A percentile compares a stretch with the other conserved stretches of the same genome.
phyloP scores from a whole-genome alignment of 2,329 filamentous ascomycete genomes.

The Aspergillus vadensis region DNA sequence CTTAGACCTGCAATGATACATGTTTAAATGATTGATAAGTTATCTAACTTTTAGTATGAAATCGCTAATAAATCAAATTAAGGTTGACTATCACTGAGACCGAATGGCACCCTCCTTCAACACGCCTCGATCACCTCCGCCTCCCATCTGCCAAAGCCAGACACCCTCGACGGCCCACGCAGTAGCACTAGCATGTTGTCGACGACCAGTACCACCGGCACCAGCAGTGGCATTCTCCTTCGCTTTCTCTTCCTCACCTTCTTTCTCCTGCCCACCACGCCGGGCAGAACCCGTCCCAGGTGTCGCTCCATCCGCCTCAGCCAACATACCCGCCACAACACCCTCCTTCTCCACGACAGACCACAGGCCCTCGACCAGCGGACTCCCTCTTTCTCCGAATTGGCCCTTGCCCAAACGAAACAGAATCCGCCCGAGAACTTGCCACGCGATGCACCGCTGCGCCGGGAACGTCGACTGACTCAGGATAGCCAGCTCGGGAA shows the following conservation, averaged over 20 bases:
- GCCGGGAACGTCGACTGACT: conserved; percentile 79
- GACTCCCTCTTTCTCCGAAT: conserved; percentile 62
- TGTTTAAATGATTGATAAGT: neutral
- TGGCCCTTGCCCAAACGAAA: conserved; percentile 78
- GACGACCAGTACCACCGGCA: conserved; percentile 27
- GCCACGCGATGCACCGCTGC: conserved; percentile 88
- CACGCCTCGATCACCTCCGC: conserved; percentile 49
- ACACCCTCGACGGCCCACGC: conserved; percentile 86
- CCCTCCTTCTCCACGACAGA: conserved; percentile 72
- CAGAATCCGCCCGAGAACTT: conserved; percentile 81
- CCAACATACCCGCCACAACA: conserved; percentile 73
- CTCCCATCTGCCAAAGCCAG: conserved; percentile 81
- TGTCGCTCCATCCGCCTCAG: conserved; percentile 67
- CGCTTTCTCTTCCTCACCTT: conserved; percentile 27
- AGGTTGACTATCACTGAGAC: conserved; percentile 22
- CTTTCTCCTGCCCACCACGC: conserved; percentile 35
- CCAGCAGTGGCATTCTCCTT: neutral
- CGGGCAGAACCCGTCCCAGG: neutral
- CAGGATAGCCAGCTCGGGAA: conserved; percentile 79
- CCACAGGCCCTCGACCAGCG: conserved; percentile 81
- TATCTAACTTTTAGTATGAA: too few species aligned
- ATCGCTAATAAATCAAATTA: too few species aligned
- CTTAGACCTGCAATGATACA: neutral
- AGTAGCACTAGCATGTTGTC: conserved; percentile 73
- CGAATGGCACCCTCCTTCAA: conserved; percentile 38